phyloP scores from a whole-genome alignment of 345 rosid genomes.

The Acer saccharum region DNA sequence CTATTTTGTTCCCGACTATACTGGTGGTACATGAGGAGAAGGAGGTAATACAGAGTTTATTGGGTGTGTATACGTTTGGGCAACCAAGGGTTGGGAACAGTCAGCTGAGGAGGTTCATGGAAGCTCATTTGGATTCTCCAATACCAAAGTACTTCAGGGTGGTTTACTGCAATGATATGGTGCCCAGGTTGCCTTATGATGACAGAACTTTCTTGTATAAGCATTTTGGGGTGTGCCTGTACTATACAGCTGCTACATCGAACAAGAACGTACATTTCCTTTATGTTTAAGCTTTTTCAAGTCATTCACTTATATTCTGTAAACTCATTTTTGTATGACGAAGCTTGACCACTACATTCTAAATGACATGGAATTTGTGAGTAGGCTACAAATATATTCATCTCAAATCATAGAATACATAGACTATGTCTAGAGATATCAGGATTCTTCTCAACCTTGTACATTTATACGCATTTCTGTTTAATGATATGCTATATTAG shows the following conservation, averaged over 20 bases:
- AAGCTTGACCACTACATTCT: neutral
- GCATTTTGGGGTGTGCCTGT: constrained; percentile 83
- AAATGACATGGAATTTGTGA: neutral
- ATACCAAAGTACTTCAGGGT: constrained; percentile 65
- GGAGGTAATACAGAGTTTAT: constrained; percentile 57
- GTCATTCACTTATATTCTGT: neutral
- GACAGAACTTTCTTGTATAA: constrained; percentile 71
- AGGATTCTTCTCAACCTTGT: neutral
- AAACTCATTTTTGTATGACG: too few species aligned
- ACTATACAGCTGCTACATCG: constrained; percentile 65
- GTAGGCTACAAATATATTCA: neutral
- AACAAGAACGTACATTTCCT: constrained; percentile 45
- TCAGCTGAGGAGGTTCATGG: constrained; percentile 61
- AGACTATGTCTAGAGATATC: neutral
- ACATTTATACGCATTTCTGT: neutral
- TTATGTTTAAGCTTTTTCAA: constrained; percentile 2
- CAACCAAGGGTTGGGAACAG: constrained; percentile 80
- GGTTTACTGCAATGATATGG: constrained; percentile 81
- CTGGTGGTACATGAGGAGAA: constrained; percentile 61
- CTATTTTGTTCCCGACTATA: constrained; percentile 64
- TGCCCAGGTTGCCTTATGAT: constrained; percentile 84
- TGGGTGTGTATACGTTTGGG: constrained; percentile 81
- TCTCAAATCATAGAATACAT: neutral
- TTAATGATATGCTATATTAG: neutral
- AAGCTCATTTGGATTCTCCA: constrained; percentile 51